phyloP scores from a whole-genome alignment of 306 rosid genomes.

The Prunus persica region DNA sequence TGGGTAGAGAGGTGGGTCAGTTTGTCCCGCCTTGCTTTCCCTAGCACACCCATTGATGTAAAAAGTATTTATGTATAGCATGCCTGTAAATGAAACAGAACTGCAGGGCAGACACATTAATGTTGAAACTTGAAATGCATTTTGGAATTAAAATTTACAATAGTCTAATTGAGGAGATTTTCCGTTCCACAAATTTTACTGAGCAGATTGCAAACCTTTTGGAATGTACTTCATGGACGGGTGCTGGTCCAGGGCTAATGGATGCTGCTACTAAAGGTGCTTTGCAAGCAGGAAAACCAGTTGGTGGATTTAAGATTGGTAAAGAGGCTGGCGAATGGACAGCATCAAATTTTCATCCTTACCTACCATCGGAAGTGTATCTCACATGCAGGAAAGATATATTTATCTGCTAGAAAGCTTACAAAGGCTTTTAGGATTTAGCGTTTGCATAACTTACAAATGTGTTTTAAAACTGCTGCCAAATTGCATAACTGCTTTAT shows the following conservation, averaged over 20 bases:
- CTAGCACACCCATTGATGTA: not conserved
- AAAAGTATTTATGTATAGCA: not conserved
- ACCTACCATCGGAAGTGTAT: slow-evolving; percentile 69
- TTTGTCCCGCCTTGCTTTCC: not conserved
- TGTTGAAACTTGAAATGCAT: not conserved
- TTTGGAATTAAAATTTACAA: not conserved
- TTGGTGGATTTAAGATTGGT: slow-evolving; percentile 88
- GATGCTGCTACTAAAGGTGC: slow-evolving; percentile 92
- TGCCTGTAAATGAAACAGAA: not conserved
- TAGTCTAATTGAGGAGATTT: slow-evolving; percentile 1
- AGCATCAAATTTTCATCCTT: slow-evolving; percentile 70
- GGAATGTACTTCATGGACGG: slow-evolving; percentile 89
- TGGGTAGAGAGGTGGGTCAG: slow-evolving; percentile 69
- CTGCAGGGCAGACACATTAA: not conserved
- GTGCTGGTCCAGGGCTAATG: slow-evolving; percentile 95
- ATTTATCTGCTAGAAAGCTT: not conserved
- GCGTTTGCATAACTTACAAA: no score
- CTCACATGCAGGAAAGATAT: slow-evolving; percentile 74
- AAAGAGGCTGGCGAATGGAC: slow-evolving; percentile 87
- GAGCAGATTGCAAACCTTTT: slow-evolving; percentile 71
- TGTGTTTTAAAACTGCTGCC: not conserved
- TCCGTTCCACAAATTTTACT: slow-evolving; percentile 1
- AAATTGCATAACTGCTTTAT: slow-evolving; percentile 18
- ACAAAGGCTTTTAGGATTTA: no score
- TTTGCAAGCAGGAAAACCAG: slow-evolving; percentile 63